Conservation (phyloP, 306 rosid species). For the Leucaena leucocephala region DNA sequence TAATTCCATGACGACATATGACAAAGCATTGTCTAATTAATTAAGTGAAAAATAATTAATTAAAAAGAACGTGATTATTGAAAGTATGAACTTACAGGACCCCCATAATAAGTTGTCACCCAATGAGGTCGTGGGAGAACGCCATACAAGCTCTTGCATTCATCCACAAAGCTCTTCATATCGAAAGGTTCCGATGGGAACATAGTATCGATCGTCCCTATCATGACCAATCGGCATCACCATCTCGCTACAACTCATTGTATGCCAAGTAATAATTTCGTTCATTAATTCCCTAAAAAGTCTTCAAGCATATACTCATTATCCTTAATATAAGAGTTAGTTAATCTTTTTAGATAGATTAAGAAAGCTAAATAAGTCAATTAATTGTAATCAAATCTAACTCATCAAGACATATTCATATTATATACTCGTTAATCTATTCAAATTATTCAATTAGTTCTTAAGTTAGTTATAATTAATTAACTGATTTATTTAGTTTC, state of each 20-base stretch:
- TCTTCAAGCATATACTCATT: not conserved
- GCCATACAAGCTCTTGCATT: slow-evolving; percentile 53
- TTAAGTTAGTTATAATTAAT: no score
- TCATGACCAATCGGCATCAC: slow-evolving; percentile 53
- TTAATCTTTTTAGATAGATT: no score
- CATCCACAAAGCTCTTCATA: slow-evolving; percentile 26
- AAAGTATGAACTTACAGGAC: slow-evolving; percentile 34
- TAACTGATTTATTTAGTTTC: no score
- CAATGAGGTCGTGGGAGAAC: slow-evolving; percentile 67
- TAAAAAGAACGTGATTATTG: not conserved
- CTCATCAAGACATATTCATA: no score
- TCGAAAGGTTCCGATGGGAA: slow-evolving; percentile 50
- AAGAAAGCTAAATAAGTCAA: no score
- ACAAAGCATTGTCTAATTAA: not conserved
- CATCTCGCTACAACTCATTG: slow-evolving; percentile 61
- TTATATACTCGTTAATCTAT: no score
- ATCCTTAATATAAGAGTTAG: no score
- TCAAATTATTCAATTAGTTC: no score
- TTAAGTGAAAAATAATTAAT: not conserved
- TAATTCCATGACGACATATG: not conserved
- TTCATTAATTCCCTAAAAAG: not conserved
- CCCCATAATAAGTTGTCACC: slow-evolving; percentile 75
- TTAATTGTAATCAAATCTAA: no score
- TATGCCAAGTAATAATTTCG: not conserved
- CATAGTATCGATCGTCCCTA: slow-evolving; percentile 48